These are phyloP conservation scores for Pseudogymnoascus pannorum DNA, from an alignment of 2,329 filamentous ascomycete species.

Conservation along the genomic window DNA sequence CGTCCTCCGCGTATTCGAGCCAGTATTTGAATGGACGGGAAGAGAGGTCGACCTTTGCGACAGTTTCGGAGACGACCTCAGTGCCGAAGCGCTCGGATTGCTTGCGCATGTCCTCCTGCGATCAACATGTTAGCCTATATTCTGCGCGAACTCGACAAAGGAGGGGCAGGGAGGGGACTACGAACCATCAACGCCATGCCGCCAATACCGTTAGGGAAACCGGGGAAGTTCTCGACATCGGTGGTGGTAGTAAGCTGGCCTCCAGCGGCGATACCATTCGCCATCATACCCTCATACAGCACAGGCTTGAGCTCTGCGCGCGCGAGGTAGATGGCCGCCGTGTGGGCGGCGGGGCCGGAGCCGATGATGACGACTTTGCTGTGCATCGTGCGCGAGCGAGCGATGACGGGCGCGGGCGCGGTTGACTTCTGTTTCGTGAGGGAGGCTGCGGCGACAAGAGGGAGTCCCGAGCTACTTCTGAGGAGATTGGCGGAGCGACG, in stretches of 20 bases:
- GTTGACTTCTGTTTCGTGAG: slow-evolving; percentile 30
- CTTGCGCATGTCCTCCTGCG: slow-evolving; percentile 71
- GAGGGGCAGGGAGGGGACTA: not conserved
- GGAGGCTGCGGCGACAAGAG: slow-evolving; percentile 13
- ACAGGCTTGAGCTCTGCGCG: slow-evolving; percentile 90
- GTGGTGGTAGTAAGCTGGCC: slow-evolving; percentile 98
- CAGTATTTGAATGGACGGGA: slow-evolving; percentile 84
- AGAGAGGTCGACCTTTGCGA: slow-evolving; percentile 79
- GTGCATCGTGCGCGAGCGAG: slow-evolving; percentile 62
- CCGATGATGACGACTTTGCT: slow-evolving; percentile 88
- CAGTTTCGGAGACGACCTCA: slow-evolving; percentile 85
- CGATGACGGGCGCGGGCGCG: slow-evolving; percentile 29
- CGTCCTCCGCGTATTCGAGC: slow-evolving; percentile 78
- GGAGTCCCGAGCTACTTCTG: slow-evolving; percentile 18
- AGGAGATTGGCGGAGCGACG: slow-evolving; percentile 48
- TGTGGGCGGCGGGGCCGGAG: slow-evolving; percentile 96
- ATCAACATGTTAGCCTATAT: not conserved
- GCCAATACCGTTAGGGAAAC: slow-evolving; percentile 84
- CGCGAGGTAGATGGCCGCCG: slow-evolving; percentile 90
- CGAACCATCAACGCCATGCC: slow-evolving; percentile 71
- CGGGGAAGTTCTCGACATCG: slow-evolving; percentile 96
- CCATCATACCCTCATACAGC: slow-evolving; percentile 96
- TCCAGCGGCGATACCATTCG: slow-evolving; percentile 90
- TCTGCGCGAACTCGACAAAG: not conserved
- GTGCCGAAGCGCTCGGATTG: slow-evolving; percentile 93